These are phyloP conservation scores for Thelephora terrestris DNA, from an alignment of 1,284 basidiomycete species.

Conservation along the genomic window DNA sequence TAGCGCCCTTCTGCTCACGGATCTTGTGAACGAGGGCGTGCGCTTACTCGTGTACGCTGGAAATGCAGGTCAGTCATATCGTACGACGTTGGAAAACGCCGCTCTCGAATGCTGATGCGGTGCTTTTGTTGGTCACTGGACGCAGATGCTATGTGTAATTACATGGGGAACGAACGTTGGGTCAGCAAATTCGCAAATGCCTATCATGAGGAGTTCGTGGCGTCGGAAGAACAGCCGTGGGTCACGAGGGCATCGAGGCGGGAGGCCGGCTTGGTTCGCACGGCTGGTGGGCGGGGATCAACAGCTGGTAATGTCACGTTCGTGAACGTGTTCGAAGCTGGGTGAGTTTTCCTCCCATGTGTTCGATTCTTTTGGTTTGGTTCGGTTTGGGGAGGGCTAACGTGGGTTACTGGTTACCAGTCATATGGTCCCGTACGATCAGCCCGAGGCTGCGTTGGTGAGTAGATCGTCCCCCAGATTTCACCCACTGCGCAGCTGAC, in stretches of 20 bases:
- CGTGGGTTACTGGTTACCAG: conserved; percentile 4
- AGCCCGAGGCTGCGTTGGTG: conserved; percentile 19
- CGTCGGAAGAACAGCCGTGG: conserved; percentile 38
- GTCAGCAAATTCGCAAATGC: conserved; percentile 50
- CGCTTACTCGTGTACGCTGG: conserved; percentile 80
- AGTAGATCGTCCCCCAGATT: not conserved
- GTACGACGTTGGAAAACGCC: not conserved
- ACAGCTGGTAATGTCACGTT: conserved; percentile 40
- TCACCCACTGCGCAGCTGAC: not conserved
- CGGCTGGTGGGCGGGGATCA: conserved; percentile 24
- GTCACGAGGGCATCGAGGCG: conserved; percentile 24
- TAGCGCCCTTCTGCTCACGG: conserved; percentile 64
- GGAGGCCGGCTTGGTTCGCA: conserved; percentile 25
- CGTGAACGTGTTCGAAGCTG: conserved; percentile 38
- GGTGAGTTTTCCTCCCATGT: conserved; percentile 20
- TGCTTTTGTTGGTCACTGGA: not conserved
- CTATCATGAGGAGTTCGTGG: conserved; percentile 58
- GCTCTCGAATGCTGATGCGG: conserved; percentile 1
- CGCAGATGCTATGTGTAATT: conserved; percentile 77
- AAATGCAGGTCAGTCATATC: conserved; percentile 36
- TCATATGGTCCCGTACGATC: conserved; percentile 21
- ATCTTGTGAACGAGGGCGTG: conserved; percentile 68
- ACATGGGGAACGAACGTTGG: conserved; percentile 69
- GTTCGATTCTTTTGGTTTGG: not conserved
- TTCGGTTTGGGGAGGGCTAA: not conserved